A percentile compares a stretch with the other conserved stretches of the same genome.
Evolutionary conservation across 352 stramenopile genomes (phyloP).

Genomic region (Phytophthora idaei): DNA sequence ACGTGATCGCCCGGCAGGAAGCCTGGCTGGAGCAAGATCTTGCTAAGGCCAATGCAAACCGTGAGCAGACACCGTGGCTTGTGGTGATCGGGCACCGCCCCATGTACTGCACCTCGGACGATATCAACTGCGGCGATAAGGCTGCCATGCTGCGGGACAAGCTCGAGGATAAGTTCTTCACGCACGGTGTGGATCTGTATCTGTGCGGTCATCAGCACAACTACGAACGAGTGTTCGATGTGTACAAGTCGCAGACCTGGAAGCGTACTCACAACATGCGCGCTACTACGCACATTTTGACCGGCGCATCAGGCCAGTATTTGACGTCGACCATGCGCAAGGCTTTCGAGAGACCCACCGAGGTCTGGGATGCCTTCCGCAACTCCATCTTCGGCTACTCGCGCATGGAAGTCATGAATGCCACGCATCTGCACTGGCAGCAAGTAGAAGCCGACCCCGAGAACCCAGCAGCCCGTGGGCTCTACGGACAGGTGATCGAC

Average conservation of each 20-base stretch:
- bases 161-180: slow-evolving; percentile 84
- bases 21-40: slow-evolving; percentile 74
- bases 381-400: slow-evolving; percentile 91
- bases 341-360: slow-evolving; percentile 62
- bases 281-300: slow-evolving; percentile 90
- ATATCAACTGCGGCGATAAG: slow-evolving; percentile 73
- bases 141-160: slow-evolving; percentile 61
- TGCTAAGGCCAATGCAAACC: slow-evolving; percentile 65
- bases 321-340: slow-evolving; percentile 82
- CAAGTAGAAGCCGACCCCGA: slow-evolving; percentile 84
- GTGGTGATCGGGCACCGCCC: slow-evolving; percentile 88
- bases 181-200: slow-evolving; percentile 87
- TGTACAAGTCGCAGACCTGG: slow-evolving; percentile 71
- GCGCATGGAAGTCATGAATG: slow-evolving; percentile 83
- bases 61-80: slow-evolving; percentile 74
- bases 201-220: slow-evolving; percentile 92
- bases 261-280: slow-evolving; percentile 80
- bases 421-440: slow-evolving; percentile 89
- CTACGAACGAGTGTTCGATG: slow-evolving; percentile 88
- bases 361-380: slow-evolving; percentile 83
- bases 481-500: slow-evolving; percentile 86
- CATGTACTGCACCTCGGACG: slow-evolving; percentile 90
- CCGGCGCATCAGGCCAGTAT: slow-evolving; percentile 87
- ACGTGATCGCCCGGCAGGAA: slow-evolving; percentile 65
- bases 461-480: slow-evolving; percentile 70